Evolutionary conservation across 176 grass and related monocot species (phyloP), one percentile per base, ranked within the genome.

Genomic region (Triticum urartu): DNA sequence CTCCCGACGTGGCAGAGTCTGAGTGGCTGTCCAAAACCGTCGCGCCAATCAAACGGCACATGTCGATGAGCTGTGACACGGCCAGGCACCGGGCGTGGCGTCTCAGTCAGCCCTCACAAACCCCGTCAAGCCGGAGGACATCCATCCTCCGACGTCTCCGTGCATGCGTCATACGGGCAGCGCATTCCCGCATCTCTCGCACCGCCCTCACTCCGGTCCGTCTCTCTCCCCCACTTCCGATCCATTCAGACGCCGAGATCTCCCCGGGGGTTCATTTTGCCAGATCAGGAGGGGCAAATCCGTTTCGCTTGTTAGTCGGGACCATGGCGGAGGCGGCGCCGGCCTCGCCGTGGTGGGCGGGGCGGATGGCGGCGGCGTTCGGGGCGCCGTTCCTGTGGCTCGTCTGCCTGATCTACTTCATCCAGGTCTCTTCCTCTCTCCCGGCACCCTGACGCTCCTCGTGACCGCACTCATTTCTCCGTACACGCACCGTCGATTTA

Each of bases 341-440:
- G 25, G 20, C n/a, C 30, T 63, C 40, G 21, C 34, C 26, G 58
- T 64, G 43, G 58, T 94, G 93, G 93, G 83, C 64, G 60, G 73
- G 76, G 58, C 86, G 83, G 77, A 92, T 95, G 93, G 45, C 30
- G 25, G 40, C 38, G 15, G 81, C 86, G 77, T 95, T 95, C 52
- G 91, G 93, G 9, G 78, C 81, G 40, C 64, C 93, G 64, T 93
- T 95, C 88, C 86, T 95, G 40, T 92, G 91, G 77, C 89, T 95
- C 50, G 90, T 92, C 72, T 87, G 86, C 33, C 52, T 95, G 60
- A 79, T 95, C 89, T 95, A 95, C 89, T 95, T 95, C 88, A 89
- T 90, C 83, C 93, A 95, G 93, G 93, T 95, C 39, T 9, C 18
- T 43, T 25, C 17, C 5, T 18, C 24, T 24, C 6, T n/a, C 15